phyloP scores from a whole-genome alignment of 2,329 filamentous ascomycete species.

The Fusarium praegraminearum region DNA sequence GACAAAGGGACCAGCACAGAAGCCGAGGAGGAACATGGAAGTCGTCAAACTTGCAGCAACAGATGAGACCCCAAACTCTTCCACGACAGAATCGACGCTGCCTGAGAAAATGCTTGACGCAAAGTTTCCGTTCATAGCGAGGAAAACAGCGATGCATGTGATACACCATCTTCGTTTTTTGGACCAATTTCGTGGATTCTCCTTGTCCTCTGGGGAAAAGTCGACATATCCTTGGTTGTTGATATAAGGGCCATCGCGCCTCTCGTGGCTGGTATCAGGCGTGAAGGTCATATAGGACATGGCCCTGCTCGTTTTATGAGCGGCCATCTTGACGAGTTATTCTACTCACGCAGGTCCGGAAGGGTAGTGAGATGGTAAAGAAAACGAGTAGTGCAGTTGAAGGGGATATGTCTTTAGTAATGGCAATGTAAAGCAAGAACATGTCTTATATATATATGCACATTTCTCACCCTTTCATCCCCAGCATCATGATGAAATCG shows the following conservation, averaged over 20 bases:
- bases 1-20: slow-evolving; percentile 68
- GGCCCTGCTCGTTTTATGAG: neutral
- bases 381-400: neutral
- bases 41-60: slow-evolving; percentile 63
- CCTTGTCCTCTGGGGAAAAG: slow-evolving; percentile 63
- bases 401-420: neutral
- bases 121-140: slow-evolving; percentile 68
- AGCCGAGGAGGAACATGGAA: slow-evolving; percentile 67
- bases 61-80: slow-evolving; percentile 59
- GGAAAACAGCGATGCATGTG: slow-evolving; percentile 57
- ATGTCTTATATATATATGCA: slow-evolving; percentile 6
- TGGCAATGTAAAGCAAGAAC: neutral
- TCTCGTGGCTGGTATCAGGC: slow-evolving; percentile 6
- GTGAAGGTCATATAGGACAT: slow-evolving; percentile 18
- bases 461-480: neutral
- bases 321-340: slow-evolving; percentile 1
- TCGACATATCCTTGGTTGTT: slow-evolving; percentile 64
- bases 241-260: slow-evolving; percentile 54
- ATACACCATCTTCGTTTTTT: slow-evolving; percentile 55
- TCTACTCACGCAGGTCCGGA: neutral
- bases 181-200: slow-evolving; percentile 64
- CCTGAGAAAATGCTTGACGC: slow-evolving; percentile 55
- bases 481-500: slow-evolving; percentile 13
- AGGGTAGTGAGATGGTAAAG: neutral
- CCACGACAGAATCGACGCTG: slow-evolving; percentile 49